A percentile compares a stretch with the other conserved stretches of the same genome.
Conservation (phyloP, 345 rosid genomes). For the Populus tremula region DNA sequence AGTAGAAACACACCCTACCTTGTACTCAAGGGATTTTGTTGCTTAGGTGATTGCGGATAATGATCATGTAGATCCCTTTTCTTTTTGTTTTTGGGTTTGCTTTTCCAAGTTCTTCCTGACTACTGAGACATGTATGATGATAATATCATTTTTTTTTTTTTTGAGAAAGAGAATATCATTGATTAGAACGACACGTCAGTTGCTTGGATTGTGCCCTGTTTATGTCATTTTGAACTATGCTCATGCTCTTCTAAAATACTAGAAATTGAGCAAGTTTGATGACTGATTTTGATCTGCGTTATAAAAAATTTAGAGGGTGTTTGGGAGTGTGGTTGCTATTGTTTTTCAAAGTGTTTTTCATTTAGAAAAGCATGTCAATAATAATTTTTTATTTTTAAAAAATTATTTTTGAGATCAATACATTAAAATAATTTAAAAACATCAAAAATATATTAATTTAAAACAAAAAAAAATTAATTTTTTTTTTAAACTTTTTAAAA, state of each 20-base stretch:
- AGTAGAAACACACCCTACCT: neutral
- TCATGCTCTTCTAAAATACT: neutral
- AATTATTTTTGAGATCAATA: no score
- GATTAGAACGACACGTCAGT: no score
- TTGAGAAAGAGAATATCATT: neutral
- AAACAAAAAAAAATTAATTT: no score
- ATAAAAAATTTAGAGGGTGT: neutral
- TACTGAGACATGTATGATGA: neutral
- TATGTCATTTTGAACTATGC: neutral
- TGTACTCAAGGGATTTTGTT: neutral
- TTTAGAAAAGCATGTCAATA: no score
- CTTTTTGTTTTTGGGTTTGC: neutral
- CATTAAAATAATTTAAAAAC: no score
- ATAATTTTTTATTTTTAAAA: no score
- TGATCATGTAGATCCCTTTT: neutral
- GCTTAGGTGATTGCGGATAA: neutral
- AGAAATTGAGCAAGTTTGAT: neutral
- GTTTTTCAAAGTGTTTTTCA: no score
- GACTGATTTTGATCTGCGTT: neutral
- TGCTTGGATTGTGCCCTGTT: neutral
- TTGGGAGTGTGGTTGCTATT: no score
- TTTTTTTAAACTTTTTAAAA: no score
- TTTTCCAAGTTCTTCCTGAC: neutral
- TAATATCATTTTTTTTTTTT: neutral
- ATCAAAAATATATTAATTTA: no score